Evolutionary conservation across 805 yeast species (phyloP), one percentile per base, ranked within the genome.

Genomic region (Metschnikowia similis): DNA sequence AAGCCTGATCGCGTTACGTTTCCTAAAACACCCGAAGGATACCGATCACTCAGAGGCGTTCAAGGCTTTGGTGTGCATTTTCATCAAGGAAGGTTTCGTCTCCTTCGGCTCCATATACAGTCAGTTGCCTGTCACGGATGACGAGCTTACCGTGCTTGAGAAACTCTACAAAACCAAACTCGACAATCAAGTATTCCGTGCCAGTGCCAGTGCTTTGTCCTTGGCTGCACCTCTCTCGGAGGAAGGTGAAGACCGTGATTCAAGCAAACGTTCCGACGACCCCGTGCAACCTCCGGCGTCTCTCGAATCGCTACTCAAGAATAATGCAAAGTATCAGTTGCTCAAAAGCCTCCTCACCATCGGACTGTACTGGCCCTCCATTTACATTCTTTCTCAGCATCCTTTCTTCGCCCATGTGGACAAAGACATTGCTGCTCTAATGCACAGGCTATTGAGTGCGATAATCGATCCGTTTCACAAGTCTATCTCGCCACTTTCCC

Each of bases 181-280:
- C 49, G 82, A 83, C 13, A 80, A 80, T 10, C 77, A 81, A 50
- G 80, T 87, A 0, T 72, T 75, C 57, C 72, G 74, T 53, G 85
- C 91, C 0, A 76, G 80, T 26, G 85, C 88, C 0, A 87, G 85
- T 53, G 96, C 96, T 0, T 69, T 91, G 44, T 94, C 97, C 0
- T 64, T 90, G 57, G 96, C 97, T 6, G 94, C 94, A 8, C 96
- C 96, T 0, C 71, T 91, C 35, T 73, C 76, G 3, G 83, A 81
- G 35, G 92, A 85, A 34, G 87, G 81, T 16, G 86, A 80, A 26
- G 81, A 75, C 7, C 47, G 41, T 8, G 38, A 9, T 10, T 11
- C 16, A 7, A 28, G 29, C 7, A 37, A 35, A 2, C 13, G 9
- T 2, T 16, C 31, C 7, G 21, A 27, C n/a, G 17, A 30, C 4